A percentile compares a stretch with the other conserved stretches of the same genome.
phyloP scores from a whole-genome alignment of 208 protist genomes.

The Angomonas ambiguus region DNA sequence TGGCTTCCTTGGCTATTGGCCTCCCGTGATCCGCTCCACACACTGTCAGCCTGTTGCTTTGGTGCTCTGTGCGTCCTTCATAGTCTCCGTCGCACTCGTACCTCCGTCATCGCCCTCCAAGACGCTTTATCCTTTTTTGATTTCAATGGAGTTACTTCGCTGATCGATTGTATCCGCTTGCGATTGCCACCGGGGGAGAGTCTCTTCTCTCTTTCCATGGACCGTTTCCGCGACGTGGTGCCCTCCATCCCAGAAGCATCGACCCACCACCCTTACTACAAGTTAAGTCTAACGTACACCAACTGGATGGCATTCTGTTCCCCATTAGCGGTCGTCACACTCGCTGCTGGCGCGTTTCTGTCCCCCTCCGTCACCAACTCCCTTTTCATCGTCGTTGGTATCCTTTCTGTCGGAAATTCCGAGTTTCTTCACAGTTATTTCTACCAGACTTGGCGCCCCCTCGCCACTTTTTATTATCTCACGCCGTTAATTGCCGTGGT shows the following conservation, averaged over 20 bases:
- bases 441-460: not conserved
- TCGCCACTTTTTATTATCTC: not conserved
- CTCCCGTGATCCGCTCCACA: not conserved
- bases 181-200: not conserved
- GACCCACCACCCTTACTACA: not conserved
- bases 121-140: not conserved
- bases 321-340: conserved; percentile 28
- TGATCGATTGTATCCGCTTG: not conserved
- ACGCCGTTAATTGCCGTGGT: not conserved
- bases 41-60: not conserved
- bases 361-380: conserved; percentile 25
- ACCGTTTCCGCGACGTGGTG: conserved; percentile 3
- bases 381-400: conserved; percentile 13
- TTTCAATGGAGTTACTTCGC: not conserved
- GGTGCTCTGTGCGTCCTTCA: not conserved
- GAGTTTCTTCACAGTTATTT: conserved; percentile 27
- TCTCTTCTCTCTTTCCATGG: conserved; percentile 2
- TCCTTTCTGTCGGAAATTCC: conserved; percentile 25
- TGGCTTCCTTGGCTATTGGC: not conserved
- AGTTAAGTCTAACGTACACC: conserved; percentile 6
- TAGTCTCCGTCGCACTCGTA: not conserved
- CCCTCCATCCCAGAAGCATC: not conserved
- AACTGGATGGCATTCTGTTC: conserved; percentile 17
- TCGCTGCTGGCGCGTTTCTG: conserved; percentile 19
- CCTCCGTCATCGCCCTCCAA: not conserved